These are phyloP conservation scores for Fusarium coffeatum DNA, from an alignment of 2,329 filamentous ascomycete species.

Conservation along the genomic window DNA sequence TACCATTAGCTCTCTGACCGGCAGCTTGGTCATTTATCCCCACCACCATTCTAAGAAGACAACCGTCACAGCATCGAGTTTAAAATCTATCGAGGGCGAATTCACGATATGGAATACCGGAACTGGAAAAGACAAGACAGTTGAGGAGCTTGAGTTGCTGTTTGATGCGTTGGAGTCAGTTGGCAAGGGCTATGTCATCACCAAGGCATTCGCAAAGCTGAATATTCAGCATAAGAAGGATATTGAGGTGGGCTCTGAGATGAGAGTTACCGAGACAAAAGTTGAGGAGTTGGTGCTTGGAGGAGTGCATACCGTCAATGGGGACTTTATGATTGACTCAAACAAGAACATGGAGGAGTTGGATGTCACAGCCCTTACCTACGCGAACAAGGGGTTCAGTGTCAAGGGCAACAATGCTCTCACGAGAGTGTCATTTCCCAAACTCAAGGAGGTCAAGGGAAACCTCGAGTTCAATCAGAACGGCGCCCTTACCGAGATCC, in stretches of 20 bases:
- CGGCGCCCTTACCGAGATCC: slow-evolving; percentile 30
- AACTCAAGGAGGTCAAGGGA: slow-evolving; percentile 43
- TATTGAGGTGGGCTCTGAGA: slow-evolving; percentile 35
- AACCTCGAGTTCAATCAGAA: slow-evolving; percentile 45
- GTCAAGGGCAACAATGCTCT: slow-evolving; percentile 42
- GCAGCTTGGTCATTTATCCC: slow-evolving; percentile 45
- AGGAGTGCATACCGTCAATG: slow-evolving; percentile 42
- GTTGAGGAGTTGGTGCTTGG: slow-evolving; percentile 35
- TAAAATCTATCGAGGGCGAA: slow-evolving; percentile 39
- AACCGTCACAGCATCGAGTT: slow-evolving; percentile 32
- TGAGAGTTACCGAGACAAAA: slow-evolving; percentile 42
- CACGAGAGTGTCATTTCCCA: slow-evolving; percentile 35
- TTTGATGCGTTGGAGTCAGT: slow-evolving; percentile 40
- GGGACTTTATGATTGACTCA: slow-evolving; percentile 43
- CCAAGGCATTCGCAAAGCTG: slow-evolving; percentile 36
- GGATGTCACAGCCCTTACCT: slow-evolving; percentile 28
- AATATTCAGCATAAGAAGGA: slow-evolving; percentile 37
- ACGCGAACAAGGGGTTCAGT: slow-evolving; percentile 40
- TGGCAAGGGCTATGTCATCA: slow-evolving; percentile 41
- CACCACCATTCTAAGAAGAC: slow-evolving; percentile 42
- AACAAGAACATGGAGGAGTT: slow-evolving; percentile 39
- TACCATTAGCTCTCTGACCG: slow-evolving; percentile 36
- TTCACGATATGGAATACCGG: slow-evolving; percentile 44
- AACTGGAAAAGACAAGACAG: slow-evolving; percentile 18
- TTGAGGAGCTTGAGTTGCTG: slow-evolving; percentile 36